Percentiles rank a stretch among this genome's conserved stretches.
Evolutionary conservation across 2,329 filamentous ascomycete genomes (phyloP).

Genomic region (Trichoderma sp.): DNA sequence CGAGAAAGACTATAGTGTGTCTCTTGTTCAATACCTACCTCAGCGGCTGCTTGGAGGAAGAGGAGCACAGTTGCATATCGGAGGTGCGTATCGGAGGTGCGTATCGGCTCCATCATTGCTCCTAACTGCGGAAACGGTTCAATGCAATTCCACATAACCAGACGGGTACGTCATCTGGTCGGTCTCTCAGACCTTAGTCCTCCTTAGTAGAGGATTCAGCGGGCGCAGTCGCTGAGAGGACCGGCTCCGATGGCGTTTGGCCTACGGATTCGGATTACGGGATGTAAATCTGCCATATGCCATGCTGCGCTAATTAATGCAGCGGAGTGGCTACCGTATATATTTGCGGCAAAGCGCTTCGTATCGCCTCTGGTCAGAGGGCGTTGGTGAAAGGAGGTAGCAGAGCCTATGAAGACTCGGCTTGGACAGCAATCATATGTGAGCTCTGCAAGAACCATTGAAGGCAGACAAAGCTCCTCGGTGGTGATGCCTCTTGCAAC

Average conservation of each 20-base stretch:
- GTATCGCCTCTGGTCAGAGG: neutral
- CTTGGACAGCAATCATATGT: neutral
- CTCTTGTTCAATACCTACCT: neutral
- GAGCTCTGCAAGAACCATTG: neutral
- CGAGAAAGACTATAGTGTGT: neutral
- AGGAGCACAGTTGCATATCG: neutral
- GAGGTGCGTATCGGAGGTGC: no score
- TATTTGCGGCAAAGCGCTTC: constrained; percentile 2
- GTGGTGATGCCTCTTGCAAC: neutral
- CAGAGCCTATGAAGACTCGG: neutral
- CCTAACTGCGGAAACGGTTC: neutral
- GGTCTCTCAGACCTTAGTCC: neutral
- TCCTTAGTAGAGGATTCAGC: neutral
- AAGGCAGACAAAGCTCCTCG: neutral
- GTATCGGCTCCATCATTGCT: neutral
- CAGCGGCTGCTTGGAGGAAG: neutral
- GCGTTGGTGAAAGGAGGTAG: neutral
- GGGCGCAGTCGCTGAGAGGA: neutral
- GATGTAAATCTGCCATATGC: neutral
- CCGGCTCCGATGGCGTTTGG: neutral
- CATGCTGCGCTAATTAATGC: neutral
- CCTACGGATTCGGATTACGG: neutral
- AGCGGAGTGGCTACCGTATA: neutral
- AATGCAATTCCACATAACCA: neutral
- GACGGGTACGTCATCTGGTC: neutral